phyloP scores from a whole-genome alignment of 208 protist genomes.

The Trypanosomatidae sp. region DNA sequence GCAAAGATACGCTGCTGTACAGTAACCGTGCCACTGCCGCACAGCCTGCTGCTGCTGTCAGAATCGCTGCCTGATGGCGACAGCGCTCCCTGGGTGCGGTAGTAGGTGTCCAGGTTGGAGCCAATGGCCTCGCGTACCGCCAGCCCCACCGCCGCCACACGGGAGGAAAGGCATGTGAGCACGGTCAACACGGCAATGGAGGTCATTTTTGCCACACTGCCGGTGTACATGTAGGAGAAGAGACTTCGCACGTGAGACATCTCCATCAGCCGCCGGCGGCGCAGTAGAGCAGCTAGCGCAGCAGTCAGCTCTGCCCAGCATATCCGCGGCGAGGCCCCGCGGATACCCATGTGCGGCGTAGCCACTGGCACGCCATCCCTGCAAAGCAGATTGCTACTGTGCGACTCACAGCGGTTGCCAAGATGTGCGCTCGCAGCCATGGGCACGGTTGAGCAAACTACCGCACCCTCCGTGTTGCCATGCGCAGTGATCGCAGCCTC shows the following conservation, averaged over 20 bases:
- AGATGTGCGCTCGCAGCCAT: not conserved
- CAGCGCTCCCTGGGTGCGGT: not conserved
- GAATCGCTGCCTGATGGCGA: not conserved
- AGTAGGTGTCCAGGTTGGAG: conserved; percentile 24
- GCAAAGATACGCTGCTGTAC: conserved; percentile 21
- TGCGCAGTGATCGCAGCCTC: conserved; percentile 1
- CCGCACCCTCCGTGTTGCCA: not conserved
- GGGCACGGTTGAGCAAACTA: not conserved
- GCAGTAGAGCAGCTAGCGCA: conserved; percentile 31
- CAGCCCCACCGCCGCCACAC: conserved; percentile 36
- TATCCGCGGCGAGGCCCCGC: conserved; percentile 19
- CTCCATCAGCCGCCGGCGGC: conserved; percentile 28
- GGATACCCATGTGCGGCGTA: not conserved
- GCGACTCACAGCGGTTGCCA: not conserved
- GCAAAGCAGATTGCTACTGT: conserved; percentile 2
- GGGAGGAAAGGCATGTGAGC: conserved; percentile 44
- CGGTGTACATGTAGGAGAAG: conserved; percentile 56
- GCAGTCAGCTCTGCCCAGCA: conserved; percentile 51
- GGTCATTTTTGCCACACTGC: conserved; percentile 32
- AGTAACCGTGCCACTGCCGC: not conserved
- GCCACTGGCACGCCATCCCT: not conserved
- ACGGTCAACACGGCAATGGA: conserved; percentile 41
- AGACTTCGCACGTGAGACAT: conserved; percentile 45
- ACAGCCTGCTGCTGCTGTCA: not conserved
- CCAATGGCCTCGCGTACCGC: conserved; percentile 38